Conservation (phyloP, 768 basidiomycete species). For the Podaxis sp. region DNA sequence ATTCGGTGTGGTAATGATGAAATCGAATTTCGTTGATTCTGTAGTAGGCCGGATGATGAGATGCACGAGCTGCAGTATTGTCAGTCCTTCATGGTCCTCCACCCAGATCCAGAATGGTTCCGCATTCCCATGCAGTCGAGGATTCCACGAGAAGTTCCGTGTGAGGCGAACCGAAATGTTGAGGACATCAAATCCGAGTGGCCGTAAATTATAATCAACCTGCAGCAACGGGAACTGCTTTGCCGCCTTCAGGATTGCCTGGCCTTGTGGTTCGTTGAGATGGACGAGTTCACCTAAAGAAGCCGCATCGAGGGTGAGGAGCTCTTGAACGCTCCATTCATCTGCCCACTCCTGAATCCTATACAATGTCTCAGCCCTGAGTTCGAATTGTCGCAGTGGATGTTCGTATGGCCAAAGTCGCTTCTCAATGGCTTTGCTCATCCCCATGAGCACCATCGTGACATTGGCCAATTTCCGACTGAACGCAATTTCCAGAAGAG, state of each 20-base stretch:
- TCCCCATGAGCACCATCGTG: conserved; percentile 74
- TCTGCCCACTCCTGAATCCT: conserved; percentile 79
- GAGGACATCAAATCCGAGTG: conserved; percentile 81
- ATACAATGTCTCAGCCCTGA: conserved; percentile 77
- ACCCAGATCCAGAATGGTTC: conserved; percentile 98
- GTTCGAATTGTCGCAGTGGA: conserved; percentile 77
- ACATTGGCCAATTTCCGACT: conserved; percentile 90
- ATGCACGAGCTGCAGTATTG: conserved; percentile 79
- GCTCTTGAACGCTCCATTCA: conserved; percentile 72
- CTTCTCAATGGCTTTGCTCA: conserved; percentile 93
- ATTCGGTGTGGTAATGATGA: conserved; percentile 72
- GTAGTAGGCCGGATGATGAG: conserved; percentile 71
- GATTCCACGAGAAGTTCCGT: conserved; percentile 78
- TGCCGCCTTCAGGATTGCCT: conserved; percentile 74
- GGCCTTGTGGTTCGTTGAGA: conserved; percentile 83
- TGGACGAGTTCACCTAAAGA: conserved; percentile 80
- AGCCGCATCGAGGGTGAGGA: conserved; percentile 62
- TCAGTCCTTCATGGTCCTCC: conserved; percentile 79
- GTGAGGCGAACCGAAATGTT: conserved; percentile 65
- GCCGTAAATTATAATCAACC: conserved; percentile 70
- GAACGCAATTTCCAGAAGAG: conserved; percentile 90
- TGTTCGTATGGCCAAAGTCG: conserved; percentile 95
- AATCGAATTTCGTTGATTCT: conserved; percentile 59
- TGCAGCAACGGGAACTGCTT: conserved; percentile 78
- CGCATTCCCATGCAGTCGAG: conserved; percentile 64